Percentiles rank a stretch among this genome's conserved stretches.
Conservation (phyloP, 495 filamentous ascomycete species). For the Penicillium turbatum region DNA sequence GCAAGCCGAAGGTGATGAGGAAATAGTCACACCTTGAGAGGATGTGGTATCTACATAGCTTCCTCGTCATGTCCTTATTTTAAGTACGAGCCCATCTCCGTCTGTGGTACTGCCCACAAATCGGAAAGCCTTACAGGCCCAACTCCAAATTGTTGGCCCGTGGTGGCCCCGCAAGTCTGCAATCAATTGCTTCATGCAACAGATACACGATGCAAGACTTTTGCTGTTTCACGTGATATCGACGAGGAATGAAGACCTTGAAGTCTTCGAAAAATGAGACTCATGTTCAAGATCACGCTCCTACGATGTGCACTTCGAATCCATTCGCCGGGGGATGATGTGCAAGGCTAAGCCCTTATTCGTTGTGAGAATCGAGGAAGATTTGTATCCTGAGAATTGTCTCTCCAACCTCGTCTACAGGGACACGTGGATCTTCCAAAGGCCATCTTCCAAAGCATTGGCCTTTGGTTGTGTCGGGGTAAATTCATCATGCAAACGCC, state of each 20-base stretch:
- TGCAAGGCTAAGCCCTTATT: not conserved
- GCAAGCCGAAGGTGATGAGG: conserved; percentile 71
- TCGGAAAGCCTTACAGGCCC: not conserved
- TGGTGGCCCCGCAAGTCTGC: not conserved
- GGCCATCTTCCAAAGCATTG: not conserved
- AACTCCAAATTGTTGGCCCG: not conserved
- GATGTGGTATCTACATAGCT: not conserved
- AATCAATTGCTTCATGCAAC: not conserved
- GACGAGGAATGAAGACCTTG: not conserved
- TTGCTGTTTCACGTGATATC: not conserved
- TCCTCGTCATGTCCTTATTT: not conserved
- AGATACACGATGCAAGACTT: not conserved
- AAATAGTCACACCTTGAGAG: conserved; percentile 22
- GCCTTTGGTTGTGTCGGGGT: not conserved
- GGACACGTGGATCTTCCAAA: not conserved
- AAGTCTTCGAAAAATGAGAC: not conserved
- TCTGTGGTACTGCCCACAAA: not conserved
- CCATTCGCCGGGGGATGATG: not conserved
- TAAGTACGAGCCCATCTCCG: not conserved
- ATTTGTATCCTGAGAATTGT: too few relatives aligned
- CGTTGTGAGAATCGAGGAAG: not conserved
- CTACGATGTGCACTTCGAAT: not conserved
- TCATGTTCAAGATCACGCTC: not conserved
- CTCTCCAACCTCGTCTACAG: not conserved
- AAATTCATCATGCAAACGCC: not conserved